These are phyloP conservation scores for Saccharomycopsis oosterbeekiorum DNA, from an alignment of 805 yeast genomes.

Conservation along the genomic window DNA sequence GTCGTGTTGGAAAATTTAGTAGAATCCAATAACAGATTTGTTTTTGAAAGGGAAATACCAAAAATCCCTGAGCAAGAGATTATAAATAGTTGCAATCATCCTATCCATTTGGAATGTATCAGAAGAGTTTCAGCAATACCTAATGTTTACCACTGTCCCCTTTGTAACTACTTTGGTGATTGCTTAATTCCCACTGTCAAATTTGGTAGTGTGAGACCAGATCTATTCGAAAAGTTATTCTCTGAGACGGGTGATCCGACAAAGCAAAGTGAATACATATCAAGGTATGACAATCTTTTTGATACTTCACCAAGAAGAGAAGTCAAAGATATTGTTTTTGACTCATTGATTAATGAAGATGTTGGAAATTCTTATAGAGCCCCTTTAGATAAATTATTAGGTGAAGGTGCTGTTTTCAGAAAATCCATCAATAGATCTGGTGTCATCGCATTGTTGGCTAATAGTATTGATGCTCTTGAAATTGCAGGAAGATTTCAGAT, in stretches of 20 bases:
- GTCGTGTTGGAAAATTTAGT: slow-evolving; percentile 5
- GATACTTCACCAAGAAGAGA: background rate
- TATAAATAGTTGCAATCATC: slow-evolving; percentile 14
- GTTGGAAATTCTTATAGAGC: background rate
- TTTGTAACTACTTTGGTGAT: slow-evolving; percentile 12
- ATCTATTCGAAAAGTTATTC: background rate
- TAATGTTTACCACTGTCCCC: slow-evolving; percentile 7
- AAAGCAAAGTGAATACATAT: background rate
- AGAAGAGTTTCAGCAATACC: background rate
- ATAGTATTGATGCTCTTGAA: slow-evolving; percentile 13
- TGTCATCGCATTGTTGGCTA: background rate
- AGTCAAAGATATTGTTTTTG: background rate
- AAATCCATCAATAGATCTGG: background rate
- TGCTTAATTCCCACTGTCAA: slow-evolving; percentile 5
- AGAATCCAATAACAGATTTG: background rate
- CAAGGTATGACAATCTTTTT: background rate
- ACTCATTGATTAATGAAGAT: background rate
- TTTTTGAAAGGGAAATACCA: background rate
- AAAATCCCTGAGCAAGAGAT: background rate
- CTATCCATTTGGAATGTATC: slow-evolving; percentile 13
- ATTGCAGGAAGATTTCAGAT: slow-evolving; percentile 13
- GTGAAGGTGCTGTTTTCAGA: background rate
- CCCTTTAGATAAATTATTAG: background rate
- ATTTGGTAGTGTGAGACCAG: background rate
- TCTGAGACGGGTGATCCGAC: background rate